A percentile compares a stretch with the other conserved stretches of the same genome.
Conservation (phyloP, 2,329 filamentous ascomycete genomes). For the Aspergillus jensenii region DNA sequence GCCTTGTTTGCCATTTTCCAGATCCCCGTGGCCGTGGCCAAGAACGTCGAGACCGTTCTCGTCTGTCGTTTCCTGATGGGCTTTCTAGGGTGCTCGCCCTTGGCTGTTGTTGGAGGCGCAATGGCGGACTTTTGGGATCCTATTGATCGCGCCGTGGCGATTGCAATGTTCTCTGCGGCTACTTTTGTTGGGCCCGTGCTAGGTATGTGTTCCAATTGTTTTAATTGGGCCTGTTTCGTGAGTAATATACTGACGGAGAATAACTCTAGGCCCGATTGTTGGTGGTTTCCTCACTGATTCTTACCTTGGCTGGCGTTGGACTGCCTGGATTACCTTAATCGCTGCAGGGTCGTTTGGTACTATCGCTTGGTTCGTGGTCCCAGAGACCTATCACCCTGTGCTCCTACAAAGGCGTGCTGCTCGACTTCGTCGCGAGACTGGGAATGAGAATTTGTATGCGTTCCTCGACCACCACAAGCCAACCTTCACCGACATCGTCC, state of each 20-base stretch:
- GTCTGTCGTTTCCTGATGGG: slow-evolving; percentile 56
- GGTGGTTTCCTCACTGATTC: slow-evolving; percentile 52
- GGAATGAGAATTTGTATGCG: slow-evolving; percentile 48
- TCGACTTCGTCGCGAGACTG: slow-evolving; percentile 47
- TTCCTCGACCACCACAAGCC: slow-evolving; percentile 45
- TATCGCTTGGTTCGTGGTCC: slow-evolving; percentile 48
- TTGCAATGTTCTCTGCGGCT: slow-evolving; percentile 44
- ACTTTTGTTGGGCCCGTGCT: slow-evolving; percentile 53
- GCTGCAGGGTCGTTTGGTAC: slow-evolving; percentile 44
- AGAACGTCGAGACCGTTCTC: slow-evolving; percentile 55
- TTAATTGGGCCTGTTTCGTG: not conserved
- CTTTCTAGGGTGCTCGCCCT: slow-evolving; percentile 51
- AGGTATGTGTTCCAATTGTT: slow-evolving; percentile 23
- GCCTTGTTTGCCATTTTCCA: slow-evolving; percentile 54
- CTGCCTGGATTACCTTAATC: slow-evolving; percentile 56
- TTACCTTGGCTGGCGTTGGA: slow-evolving; percentile 58
- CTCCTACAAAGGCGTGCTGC: slow-evolving; percentile 51
- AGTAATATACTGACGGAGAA: not conserved
- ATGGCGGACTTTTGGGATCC: slow-evolving; percentile 52
- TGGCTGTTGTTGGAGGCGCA: slow-evolving; percentile 52
- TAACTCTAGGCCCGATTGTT: slow-evolving; percentile 42
- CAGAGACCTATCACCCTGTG: slow-evolving; percentile 52
- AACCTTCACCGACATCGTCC: slow-evolving; percentile 37
- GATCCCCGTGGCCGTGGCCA: slow-evolving; percentile 55
- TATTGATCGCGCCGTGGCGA: slow-evolving; percentile 47